Evolutionary conservation across 139 green algal species (phyloP).

Genomic region (Closterium sp.): DNA sequence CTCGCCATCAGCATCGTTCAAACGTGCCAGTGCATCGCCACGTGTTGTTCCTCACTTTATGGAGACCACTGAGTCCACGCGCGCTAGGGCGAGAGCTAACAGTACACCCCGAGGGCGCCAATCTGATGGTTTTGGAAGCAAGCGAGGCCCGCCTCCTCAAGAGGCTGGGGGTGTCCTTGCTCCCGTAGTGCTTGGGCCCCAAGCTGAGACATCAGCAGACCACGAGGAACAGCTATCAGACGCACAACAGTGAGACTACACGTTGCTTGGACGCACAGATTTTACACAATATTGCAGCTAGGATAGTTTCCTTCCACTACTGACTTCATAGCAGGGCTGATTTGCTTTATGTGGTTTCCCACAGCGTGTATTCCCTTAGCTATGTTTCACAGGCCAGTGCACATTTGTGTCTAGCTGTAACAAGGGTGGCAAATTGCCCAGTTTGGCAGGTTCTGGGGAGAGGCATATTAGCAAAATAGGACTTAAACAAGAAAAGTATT

Average conservation of each 20-base stretch:
- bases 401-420: neutral
- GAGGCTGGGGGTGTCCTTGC: neutral
- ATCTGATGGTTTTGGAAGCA: neutral
- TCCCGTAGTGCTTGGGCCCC: neutral
- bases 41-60: neutral
- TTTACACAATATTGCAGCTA: neutral
- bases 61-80: neutral
- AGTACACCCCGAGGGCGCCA: neutral
- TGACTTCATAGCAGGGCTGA: neutral
- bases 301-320: neutral
- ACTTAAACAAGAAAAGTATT: too few species aligned
- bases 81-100: neutral
- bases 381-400: neutral
- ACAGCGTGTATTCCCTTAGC: neutral
- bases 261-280: neutral
- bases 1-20: neutral
- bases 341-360: neutral
- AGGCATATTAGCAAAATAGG: too few species aligned
- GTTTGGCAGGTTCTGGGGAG: too few species aligned
- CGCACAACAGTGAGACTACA: neutral
- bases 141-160: neutral
- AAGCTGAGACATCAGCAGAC: neutral
- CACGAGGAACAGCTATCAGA: neutral
- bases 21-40: neutral
- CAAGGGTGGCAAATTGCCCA: neutral